Conservation (phyloP, 805 yeast species). For the Ogataea wickerhamii region DNA sequence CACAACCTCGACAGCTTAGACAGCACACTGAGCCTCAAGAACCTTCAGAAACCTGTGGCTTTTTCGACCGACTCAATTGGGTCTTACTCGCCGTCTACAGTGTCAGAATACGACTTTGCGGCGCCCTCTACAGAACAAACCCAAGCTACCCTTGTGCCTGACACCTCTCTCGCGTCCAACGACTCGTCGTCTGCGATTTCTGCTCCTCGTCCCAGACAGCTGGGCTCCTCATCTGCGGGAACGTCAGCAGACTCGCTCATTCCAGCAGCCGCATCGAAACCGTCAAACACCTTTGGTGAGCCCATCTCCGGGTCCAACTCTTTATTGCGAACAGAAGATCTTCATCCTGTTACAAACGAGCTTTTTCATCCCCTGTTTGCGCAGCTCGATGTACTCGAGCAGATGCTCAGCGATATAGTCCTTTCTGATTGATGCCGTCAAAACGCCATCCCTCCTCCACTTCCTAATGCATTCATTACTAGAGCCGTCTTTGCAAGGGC, state of each 20-base stretch:
- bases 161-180: slow-evolving; percentile 19
- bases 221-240: neutral
- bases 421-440: slow-evolving; percentile 11
- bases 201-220: neutral
- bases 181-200: slow-evolving; percentile 25
- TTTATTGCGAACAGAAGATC: slow-evolving; percentile 3
- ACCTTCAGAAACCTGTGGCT: slow-evolving; percentile 5
- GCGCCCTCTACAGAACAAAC: neutral
- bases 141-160: slow-evolving; percentile 16
- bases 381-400: slow-evolving; percentile 35
- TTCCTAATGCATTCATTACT: too few species aligned
- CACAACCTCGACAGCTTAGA: slow-evolving; percentile 5
- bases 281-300: neutral
- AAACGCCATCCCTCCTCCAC: too few species aligned
- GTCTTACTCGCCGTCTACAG: slow-evolving; percentile 26
- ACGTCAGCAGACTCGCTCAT: slow-evolving; percentile 14
- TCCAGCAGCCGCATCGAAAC: neutral
- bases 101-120: slow-evolving; percentile 14
- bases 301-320: neutral
- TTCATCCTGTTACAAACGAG: slow-evolving; percentile 47
- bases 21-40: slow-evolving; percentile 9
- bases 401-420: slow-evolving; percentile 24
- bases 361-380: slow-evolving; percentile 57
- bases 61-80: slow-evolving; percentile 27
- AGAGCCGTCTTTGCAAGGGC: too few species aligned